Percentiles rank a stretch among this genome's conserved stretches.
phyloP scores from a whole-genome alignment of 2,329 filamentous ascomycete species.

The Colletotrichum incanum region DNA sequence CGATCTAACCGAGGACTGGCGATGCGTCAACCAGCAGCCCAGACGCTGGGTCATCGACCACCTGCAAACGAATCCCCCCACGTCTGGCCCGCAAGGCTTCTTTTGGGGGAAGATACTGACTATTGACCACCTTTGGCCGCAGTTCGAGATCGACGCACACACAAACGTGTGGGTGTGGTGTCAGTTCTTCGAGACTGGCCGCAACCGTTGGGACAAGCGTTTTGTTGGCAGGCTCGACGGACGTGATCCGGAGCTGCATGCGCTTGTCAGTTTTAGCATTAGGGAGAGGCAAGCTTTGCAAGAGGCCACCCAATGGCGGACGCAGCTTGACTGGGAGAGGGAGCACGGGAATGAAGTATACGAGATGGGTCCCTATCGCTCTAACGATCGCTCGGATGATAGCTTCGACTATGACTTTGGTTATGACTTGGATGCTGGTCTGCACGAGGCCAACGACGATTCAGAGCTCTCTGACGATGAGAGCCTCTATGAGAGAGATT shows the following conservation, averaged over 20 bases:
- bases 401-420: neutral
- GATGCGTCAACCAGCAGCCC: neutral
- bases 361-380: no score
- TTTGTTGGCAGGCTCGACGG: slow-evolving; percentile 4
- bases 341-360: neutral
- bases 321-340: neutral
- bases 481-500: no score
- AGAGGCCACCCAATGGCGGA: neutral
- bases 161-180: neutral
- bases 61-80: neutral
- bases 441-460: neutral
- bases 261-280: neutral
- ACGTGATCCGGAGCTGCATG: neutral
- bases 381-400: no score
- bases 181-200: neutral
- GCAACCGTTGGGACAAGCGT: neutral
- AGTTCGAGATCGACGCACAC: neutral
- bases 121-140: neutral
- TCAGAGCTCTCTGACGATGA: neutral
- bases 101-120: neutral
- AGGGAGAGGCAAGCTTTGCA: neutral
- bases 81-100: neutral
- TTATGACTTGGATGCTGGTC: neutral
- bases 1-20: neutral
- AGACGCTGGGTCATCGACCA: neutral